Evolutionary conservation across 371 early-diverging fungal species (phyloP).

Genomic region (Apophysomyces sp.): DNA sequence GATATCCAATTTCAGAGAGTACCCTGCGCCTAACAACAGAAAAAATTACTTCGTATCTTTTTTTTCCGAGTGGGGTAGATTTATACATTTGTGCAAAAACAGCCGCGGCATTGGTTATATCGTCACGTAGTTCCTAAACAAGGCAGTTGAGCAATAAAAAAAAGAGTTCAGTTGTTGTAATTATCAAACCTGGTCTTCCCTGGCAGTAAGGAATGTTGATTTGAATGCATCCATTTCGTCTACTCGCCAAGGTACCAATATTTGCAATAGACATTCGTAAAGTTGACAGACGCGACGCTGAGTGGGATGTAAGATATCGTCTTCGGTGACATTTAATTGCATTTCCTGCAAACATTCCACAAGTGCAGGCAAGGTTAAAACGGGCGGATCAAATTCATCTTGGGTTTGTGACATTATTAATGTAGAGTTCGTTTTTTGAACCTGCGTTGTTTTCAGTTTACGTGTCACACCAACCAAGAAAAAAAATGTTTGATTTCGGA

Average conservation of each 20-base stretch:
- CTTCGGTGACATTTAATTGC: conserved; percentile 15
- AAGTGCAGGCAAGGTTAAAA: conserved; percentile 4
- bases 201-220: background rate
- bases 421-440: too few species aligned
- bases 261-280: conserved; percentile 13
- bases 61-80: background rate
- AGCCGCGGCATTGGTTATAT: background rate
- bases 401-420: background rate
- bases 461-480: too few species aligned
- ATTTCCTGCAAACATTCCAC: conserved; percentile 15
- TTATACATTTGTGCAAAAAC: background rate
- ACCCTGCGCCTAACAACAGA: conserved; percentile 11
- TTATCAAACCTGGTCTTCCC: background rate
- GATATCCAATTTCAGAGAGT: conserved; percentile 11
- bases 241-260: conserved; percentile 14
- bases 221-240: conserved; percentile 2
- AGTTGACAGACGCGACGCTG: conserved; percentile 12
- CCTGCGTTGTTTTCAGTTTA: too few species aligned
- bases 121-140: background rate
- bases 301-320: conserved; percentile 22
- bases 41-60: background rate
- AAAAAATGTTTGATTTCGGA: too few species aligned
- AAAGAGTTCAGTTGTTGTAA: background rate
- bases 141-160: background rate
- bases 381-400: conserved; percentile 10